Base-by-base conservation (phyloP, 129 eudicot genomes). In the Chrysanthemum seticuspe region DNA sequence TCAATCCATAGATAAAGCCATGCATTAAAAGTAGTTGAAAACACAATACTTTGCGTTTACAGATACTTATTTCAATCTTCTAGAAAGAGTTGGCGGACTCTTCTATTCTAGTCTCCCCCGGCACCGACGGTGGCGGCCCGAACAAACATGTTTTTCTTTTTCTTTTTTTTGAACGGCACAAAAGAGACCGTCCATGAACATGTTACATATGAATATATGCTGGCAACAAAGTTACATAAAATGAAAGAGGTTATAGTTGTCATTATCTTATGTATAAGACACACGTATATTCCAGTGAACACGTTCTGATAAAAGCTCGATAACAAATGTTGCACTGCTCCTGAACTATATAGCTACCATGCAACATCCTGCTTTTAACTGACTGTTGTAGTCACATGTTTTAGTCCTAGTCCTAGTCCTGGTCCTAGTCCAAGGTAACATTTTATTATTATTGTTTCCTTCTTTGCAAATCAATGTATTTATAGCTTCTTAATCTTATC, bases 201-300 rank as follows among this genome's bases (percentile, higher is more conserved):
- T 40, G 45, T 40, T 40, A 7, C 45, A 40, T 40, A 40, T 5
- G 45, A 40, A 40, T 40, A 64, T n/a, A 11, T 64, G 5, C 34
- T 66, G 13, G 21, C 40, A 21, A 25, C 40, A 67, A 7, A 15
- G 44, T 36, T 36, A 40, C 45, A 40, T 36, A 6, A 16, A 66
- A 19, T 54, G 61, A 15, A 18, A 62, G 34, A 48, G 51, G 55
- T 73, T 7, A 2, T 25, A 48, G 59, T 45, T 73, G 65, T 74
- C 50, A 36, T 52, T 23, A 12, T 12, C 10, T 11, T 21, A 10
- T 45, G 57, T 76, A 67, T 44, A 19, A 73, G 53, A 67, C 80
- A 76, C 80, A 74, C 67, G 79, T 76, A 57, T 67, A 25, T 1
- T 56, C 57, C 40, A 44, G 15, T 75, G 67, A 65, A 19, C 58